phyloP scores from a whole-genome alignment of 352 stramenopile genomes.

The Pythium coloratum region DNA sequence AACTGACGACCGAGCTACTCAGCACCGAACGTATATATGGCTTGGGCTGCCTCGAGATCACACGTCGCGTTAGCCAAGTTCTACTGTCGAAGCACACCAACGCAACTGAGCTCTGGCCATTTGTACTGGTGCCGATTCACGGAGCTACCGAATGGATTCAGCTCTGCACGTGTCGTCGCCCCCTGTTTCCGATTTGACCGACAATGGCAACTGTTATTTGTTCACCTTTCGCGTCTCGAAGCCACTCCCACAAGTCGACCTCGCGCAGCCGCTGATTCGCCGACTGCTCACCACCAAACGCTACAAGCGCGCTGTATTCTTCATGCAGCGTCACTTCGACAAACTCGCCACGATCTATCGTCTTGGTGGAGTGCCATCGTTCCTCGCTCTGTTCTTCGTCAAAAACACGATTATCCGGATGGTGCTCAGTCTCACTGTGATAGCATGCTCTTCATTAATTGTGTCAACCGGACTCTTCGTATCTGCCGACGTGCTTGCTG shows the following conservation, averaged over 20 bases:
- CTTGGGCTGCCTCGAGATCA: no score
- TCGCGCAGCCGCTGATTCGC: not conserved
- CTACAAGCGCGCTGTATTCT: not conserved
- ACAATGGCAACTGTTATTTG: not conserved
- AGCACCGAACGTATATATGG: no score
- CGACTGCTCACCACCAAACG: not conserved
- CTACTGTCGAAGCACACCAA: no score
- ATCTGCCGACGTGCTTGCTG: conserved; percentile 1
- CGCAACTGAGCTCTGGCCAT: no score
- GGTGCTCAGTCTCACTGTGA: not conserved
- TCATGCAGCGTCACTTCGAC: conserved; percentile 6
- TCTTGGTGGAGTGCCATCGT: not conserved
- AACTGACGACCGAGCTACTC: no score
- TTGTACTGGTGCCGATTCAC: no score
- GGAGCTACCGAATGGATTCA: not conserved
- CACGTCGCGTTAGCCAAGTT: no score
- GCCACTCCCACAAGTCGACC: not conserved
- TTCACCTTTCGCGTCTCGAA: not conserved
- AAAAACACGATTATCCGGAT: not conserved
- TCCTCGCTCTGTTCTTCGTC: not conserved
- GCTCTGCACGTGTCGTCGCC: not conserved
- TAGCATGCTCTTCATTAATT: conserved; percentile 5
- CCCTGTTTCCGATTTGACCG: not conserved
- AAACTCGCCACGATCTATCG: conserved; percentile 10
- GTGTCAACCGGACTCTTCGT: conserved; percentile 11